These are phyloP conservation scores for Nymphaea thermarum DNA, from an alignment of 164 flowering plant species.

Conservation along the genomic window DNA sequence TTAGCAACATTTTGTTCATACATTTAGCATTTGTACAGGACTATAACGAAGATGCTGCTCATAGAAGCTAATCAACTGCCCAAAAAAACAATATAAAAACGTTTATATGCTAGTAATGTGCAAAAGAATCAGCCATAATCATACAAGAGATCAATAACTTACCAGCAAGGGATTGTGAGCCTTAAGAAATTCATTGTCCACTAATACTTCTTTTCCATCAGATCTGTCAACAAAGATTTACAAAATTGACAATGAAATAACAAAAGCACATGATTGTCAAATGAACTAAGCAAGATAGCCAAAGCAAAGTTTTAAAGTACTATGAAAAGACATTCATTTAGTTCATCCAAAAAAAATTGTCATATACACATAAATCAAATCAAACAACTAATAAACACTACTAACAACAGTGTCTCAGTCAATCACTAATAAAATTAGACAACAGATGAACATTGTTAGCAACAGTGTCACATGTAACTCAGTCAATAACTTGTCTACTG, in stretches of 20 bases:
- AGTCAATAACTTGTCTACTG: too few species aligned
- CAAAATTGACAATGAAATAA: background rate
- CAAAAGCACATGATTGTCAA: background rate
- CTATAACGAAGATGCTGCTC: constrained; percentile 73
- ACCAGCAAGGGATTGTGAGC: constrained; percentile 69
- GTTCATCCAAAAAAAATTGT: background rate
- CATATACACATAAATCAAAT: too few species aligned
- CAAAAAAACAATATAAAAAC: constrained; percentile 1
- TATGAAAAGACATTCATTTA: background rate
- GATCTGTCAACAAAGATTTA: constrained; percentile 28
- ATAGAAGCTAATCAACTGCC: constrained; percentile 71
- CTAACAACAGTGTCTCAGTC: background rate
- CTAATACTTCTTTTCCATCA: constrained; percentile 69
- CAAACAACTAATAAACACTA: background rate
- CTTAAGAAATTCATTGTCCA: constrained; percentile 67
- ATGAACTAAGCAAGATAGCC: background rate
- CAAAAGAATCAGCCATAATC: background rate
- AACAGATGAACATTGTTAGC: background rate
- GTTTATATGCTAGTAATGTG: background rate
- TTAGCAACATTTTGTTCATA: background rate
- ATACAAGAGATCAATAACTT: constrained; percentile 1
- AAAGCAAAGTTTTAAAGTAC: background rate
- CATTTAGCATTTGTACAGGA: constrained; percentile 12
- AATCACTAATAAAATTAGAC: background rate
- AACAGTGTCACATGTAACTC: background rate